Evolutionary conservation across 2,329 filamentous ascomycete species (phyloP), one percentile per base, ranked within the genome.

Genomic region (Aspergillus sp.): DNA sequence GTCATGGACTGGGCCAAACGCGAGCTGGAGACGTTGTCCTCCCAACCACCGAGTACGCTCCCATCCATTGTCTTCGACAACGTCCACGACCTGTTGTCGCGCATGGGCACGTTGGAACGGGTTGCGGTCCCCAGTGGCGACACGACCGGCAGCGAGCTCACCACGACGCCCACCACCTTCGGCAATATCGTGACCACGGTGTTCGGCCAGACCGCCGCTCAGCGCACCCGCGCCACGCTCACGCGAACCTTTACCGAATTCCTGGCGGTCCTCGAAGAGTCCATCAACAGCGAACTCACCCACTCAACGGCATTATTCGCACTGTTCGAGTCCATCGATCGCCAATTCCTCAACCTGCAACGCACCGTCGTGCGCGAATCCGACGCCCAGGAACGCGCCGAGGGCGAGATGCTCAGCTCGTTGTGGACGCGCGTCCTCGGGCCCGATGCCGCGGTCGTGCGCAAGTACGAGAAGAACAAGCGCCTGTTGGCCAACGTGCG

Each of bases 1-100:
- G 90, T 95, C 47, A 96, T 97, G 91, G 90, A 96, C 67, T 96
- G 93, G 93, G 89, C 90, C 13, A 88, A 88, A 65, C 85, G 91
- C 59, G 91, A 96, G 70, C 82, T 97, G 13, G 79, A 85, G 54
- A 85, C 85, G 43, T 76, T 94, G 51, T 82, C 84, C 55, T 78
- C 79, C 19, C 75, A 81, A 17, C 83, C 85, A 6, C 80, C 82
- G 1, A 82, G 81, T 41, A 81, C 84, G 2, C 74, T 95, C 19
- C 83, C 86, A 16, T 84, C 84, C 11, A 69, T 74, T n/a, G 82
- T 88, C 41, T 90, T 91, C 67, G 88, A 90, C 70, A 95, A 95
- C 67, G 77, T 96, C 45, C 89, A 96, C 76, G 86, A 82, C 61
- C 73, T 93, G 36, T 81, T 96, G 51, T 87, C 83, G 50, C 79